Evolutionary conservation across 2,329 filamentous ascomycete species (phyloP).

Genomic region (Monosporascus sp.): DNA sequence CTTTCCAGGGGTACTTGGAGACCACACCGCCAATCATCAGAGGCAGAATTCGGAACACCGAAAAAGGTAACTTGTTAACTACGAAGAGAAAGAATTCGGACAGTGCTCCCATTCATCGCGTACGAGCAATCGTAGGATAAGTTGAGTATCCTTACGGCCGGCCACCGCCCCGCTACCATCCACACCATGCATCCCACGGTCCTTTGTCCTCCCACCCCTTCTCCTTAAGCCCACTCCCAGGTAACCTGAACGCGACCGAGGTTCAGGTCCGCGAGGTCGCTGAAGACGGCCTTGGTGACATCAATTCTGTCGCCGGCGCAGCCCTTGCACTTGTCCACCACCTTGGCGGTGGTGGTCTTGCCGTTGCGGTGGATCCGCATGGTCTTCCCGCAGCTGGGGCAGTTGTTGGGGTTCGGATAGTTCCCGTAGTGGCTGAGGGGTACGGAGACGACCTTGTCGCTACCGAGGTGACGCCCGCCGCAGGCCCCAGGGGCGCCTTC

Average conservation of each 20-base stretch:
- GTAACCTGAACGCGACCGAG: conserved; percentile 14
- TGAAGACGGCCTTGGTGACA: conserved; percentile 21
- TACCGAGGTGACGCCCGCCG: conserved; percentile 10
- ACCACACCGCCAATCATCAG: no score
- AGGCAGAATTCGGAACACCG: no score
- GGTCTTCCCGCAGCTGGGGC: conserved; percentile 18
- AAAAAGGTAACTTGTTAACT: no score
- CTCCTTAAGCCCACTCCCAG: conserved; percentile 12
- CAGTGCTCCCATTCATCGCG: no score
- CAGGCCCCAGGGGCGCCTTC: conserved; percentile 16
- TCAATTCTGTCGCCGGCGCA: conserved; percentile 18
- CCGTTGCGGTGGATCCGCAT: conserved; percentile 19
- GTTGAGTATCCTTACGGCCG: no score
- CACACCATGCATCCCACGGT: not conserved
- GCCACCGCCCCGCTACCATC: not conserved
- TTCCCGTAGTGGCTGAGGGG: conserved; percentile 10
- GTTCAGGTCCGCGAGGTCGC: conserved; percentile 5
- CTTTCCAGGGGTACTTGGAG: no score
- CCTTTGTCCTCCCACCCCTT: not conserved
- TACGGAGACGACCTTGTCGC: conserved; percentile 18
- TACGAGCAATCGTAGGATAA: no score
- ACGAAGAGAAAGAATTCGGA: no score
- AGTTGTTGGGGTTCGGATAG: not conserved
- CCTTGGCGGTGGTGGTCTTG: conserved; percentile 15
- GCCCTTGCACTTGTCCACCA: conserved; percentile 23